Conservation (phyloP, 2,329 filamentous ascomycete species). For the Juglanconis oblonga region DNA sequence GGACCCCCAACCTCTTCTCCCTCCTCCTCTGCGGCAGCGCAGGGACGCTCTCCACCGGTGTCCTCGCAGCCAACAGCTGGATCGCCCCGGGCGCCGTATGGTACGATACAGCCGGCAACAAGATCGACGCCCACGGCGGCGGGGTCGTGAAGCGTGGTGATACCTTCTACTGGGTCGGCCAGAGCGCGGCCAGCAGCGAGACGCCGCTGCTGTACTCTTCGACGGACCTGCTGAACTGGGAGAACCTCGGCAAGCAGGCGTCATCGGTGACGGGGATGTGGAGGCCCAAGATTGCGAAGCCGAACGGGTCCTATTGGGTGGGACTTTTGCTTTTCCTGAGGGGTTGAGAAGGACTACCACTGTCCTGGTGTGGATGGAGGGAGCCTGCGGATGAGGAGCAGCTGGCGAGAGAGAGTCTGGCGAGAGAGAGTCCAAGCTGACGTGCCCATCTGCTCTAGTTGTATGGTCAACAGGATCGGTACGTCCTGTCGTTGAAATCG, state of each 20-base stretch:
- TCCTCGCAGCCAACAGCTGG: slow-evolving; percentile 27
- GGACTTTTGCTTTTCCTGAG: not conserved
- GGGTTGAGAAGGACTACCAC: not conserved
- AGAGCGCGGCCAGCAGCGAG: slow-evolving; percentile 32
- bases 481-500: slow-evolving; percentile 35
- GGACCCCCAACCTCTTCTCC: not conserved
- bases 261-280: slow-evolving; percentile 34
- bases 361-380: not conserved
- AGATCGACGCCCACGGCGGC: slow-evolving; percentile 39
- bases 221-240: slow-evolving; percentile 38
- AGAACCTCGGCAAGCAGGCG: slow-evolving; percentile 32
- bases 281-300: slow-evolving; percentile 39
- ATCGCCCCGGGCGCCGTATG: slow-evolving; percentile 37
- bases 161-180: slow-evolving; percentile 40
- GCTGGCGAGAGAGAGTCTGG: not conserved
- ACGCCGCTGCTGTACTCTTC: slow-evolving; percentile 38
- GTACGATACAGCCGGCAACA: slow-evolving; percentile 35
- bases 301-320: slow-evolving; percentile 37
- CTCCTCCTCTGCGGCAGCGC: not conserved
- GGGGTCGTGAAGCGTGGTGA: slow-evolving; percentile 32
- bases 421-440: not conserved
- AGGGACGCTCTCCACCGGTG: not conserved
- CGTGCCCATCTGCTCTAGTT: slow-evolving; percentile 24
- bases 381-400: not conserved
- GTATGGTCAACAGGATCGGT: slow-evolving; percentile 38